phyloP scores from a whole-genome alignment of 2,329 filamentous ascomycete genomes.

The Sphaerostilbella broomeana region DNA sequence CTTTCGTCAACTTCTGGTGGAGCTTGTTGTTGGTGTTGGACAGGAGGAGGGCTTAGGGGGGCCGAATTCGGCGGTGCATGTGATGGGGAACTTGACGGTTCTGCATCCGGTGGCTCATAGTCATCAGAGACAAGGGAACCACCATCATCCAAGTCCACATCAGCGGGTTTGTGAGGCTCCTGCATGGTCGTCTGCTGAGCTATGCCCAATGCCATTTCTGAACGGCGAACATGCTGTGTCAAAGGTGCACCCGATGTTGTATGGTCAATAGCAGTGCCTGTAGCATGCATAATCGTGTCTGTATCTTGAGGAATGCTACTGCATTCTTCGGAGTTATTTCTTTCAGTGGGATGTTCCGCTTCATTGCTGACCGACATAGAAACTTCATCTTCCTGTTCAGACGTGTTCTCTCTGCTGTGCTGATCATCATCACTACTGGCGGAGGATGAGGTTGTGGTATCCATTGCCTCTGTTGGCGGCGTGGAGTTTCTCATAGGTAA shows the following conservation, averaged over 20 bases:
- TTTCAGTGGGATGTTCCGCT: too few relatives aligned
- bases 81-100: conserved; percentile 1
- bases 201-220: neutral
- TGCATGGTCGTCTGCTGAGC: conserved; percentile 15
- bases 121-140: conserved; percentile 45
- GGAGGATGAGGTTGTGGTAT: conserved; percentile 7
- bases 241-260: too few relatives aligned
- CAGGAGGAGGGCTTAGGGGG: conserved; percentile 12
- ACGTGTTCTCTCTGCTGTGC: neutral
- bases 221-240: too few relatives aligned
- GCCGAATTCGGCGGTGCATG: conserved; percentile 4
- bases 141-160: conserved; percentile 29
- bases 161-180: conserved; percentile 28
- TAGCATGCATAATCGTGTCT: neutral
- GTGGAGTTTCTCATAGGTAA: neutral
- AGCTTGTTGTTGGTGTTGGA: conserved; percentile 17
- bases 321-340: too few relatives aligned
- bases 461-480: conserved; percentile 4
- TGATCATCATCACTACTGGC: conserved; percentile 1
- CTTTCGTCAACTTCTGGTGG: conserved; percentile 23
- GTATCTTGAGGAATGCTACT: too few relatives aligned
- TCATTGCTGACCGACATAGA: too few relatives aligned
- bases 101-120: conserved; percentile 49
- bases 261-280: neutral
- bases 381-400: conserved; percentile 1